These are phyloP conservation scores for Elaeis guineensis DNA, from an alignment of 176 grass and related monocot genomes.

Conservation along the genomic window DNA sequence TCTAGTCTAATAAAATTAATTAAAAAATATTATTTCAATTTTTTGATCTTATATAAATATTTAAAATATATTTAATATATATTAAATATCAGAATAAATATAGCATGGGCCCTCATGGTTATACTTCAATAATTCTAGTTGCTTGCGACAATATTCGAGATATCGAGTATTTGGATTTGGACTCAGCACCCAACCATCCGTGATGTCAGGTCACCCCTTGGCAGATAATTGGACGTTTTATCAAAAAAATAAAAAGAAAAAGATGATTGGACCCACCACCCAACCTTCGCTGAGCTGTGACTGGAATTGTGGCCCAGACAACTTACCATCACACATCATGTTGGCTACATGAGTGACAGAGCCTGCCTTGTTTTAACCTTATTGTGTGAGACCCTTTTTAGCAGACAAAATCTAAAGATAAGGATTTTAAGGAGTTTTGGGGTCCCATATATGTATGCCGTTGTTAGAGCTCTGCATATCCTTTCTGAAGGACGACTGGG, in stretches of 20 bases:
- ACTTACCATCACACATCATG: constrained; percentile 24
- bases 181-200: not conserved
- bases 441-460: constrained; percentile 1
- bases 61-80: no score
- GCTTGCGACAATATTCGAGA: no score
- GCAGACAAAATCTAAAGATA: constrained; percentile 15
- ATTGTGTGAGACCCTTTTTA: no score
- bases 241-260: no score
- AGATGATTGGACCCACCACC: constrained; percentile 24
- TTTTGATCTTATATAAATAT: no score
- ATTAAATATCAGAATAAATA: no score
- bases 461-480: constrained; percentile 28
- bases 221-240: no score
- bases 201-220: constrained; percentile 7
- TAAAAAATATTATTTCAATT: no score
- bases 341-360: constrained; percentile 52
- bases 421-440: constrained; percentile 9
- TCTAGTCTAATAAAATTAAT: no score
- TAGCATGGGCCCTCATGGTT: no score
- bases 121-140: no score
- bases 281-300: constrained; percentile 25
- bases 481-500: not conserved
- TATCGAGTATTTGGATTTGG: no score
- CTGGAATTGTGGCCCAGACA: constrained; percentile 34
- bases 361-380: constrained; percentile 11